phyloP scores from a whole-genome alignment of 352 stramenopile genomes.

The Phytophthora pseudosyringae region DNA sequence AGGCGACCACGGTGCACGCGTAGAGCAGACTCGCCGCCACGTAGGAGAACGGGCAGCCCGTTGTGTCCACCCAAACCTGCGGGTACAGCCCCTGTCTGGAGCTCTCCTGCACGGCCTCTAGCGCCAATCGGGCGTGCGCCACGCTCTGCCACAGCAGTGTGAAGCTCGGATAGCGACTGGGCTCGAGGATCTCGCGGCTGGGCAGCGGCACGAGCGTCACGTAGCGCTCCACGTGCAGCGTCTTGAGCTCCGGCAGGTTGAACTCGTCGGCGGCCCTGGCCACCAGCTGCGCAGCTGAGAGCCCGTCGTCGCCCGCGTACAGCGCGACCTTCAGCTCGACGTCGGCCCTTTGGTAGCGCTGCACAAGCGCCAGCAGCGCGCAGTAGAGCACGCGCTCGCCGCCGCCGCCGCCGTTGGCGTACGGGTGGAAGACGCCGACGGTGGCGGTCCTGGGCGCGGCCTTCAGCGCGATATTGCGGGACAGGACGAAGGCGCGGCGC shows the following conservation, averaged over 20 bases:
- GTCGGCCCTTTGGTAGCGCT: slow-evolving; percentile 38
- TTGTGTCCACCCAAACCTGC: slow-evolving; percentile 98
- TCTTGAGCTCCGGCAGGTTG: slow-evolving; percentile 77
- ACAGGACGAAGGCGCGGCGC: slow-evolving; percentile 47
- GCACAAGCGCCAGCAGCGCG: slow-evolving; percentile 88
- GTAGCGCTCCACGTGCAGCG: slow-evolving; percentile 51
- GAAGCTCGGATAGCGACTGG: slow-evolving; percentile 86
- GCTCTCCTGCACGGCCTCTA: slow-evolving; percentile 82
- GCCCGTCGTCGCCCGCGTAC: slow-evolving; percentile 83
- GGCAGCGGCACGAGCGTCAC: slow-evolving; percentile 82
- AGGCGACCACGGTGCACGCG: slow-evolving; percentile 91
- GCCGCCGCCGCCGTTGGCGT: slow-evolving; percentile 95
- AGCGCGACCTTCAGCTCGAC: slow-evolving; percentile 50
- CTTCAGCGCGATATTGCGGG: slow-evolving; percentile 28
- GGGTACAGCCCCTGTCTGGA: slow-evolving; percentile 55
- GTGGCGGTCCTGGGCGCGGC: slow-evolving; percentile 30
- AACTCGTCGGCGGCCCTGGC: slow-evolving; percentile 83
- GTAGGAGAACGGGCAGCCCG: slow-evolving; percentile 97
- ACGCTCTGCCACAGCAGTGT: slow-evolving; percentile 97
- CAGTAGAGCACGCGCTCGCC: slow-evolving; percentile 99
- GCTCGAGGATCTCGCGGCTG: slow-evolving; percentile 75
- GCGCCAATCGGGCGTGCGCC: slow-evolving; percentile 92
- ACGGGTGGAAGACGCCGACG: slow-evolving; percentile 95
- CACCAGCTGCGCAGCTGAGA: slow-evolving; percentile 75
- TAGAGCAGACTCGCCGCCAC: slow-evolving; percentile 89